Base-by-base conservation (phyloP, 139 green algal genomes). In the Pseudopediastrum boryanum region DNA sequence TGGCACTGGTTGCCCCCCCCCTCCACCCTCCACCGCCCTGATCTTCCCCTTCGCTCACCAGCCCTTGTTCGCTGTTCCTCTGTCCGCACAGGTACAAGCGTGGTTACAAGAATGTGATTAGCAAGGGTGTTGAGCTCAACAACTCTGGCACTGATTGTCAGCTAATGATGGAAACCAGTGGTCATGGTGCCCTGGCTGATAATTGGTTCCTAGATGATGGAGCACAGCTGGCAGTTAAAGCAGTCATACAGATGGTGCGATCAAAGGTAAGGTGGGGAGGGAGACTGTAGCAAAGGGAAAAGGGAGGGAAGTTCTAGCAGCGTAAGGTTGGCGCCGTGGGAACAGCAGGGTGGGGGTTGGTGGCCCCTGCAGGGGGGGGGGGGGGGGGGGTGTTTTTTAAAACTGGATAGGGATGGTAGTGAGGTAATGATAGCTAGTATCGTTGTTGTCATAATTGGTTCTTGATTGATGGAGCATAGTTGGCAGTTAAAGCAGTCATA, bases 51-150 rank as follows among this genome's bases (percentile, higher is more conserved):
- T 29, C 54, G 23, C 8, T 9, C 13, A 19, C 31, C 10, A 25
- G 54, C 54, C 8, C 54, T 29, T 8, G 23, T n/a, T 62, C 44
- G 46, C 33, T n/a, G 13, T 4, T 4, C 9, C 25, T 64, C 25
- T 41, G 23, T 9, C 54, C 13, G 13, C 54, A 62, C 73, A 89
- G 93, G 39, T 98, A 90, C 89, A 92, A 92, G 82, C 89, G 94
- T 27, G 96, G 96, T 23, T 98, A 98, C 90, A 96, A 97, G 84
- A 99, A 99, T 81, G 94, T 99, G 3, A 99, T 99, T 75, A 84
- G 92, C 80, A 95, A 97, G 84, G 93, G 93, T 42, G 78, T 96
- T 6, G 82, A 94, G 84, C 87, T 97, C 27, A 97, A 97, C 71
- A 35, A 92, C 38, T 27, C 46, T 48, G 94, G 94, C 25, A 85